phyloP scores from a whole-genome alignment of 1,284 basidiomycete species.

The Pseudozyma sp. region DNA sequence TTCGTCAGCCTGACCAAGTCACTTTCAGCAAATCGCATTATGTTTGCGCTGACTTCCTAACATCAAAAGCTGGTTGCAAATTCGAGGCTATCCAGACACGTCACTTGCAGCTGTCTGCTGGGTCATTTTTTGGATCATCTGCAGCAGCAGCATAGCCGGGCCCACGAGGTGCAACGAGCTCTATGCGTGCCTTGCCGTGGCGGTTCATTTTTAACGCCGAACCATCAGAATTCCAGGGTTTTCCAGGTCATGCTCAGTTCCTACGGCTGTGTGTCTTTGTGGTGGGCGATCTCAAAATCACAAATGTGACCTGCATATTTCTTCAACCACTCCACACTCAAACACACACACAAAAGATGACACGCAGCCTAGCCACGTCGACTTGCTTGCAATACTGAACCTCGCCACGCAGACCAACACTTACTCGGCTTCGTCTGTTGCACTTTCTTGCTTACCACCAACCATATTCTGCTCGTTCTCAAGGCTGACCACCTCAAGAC shows the following conservation, averaged over 20 bases:
- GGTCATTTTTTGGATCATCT: not conserved
- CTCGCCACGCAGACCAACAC: not conserved
- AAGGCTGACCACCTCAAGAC: not conserved
- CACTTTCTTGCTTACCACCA: not conserved
- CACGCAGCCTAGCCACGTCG: constrained; percentile 16
- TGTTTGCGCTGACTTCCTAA: not conserved
- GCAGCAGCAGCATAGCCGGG: too few species aligned
- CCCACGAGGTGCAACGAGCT: too few species aligned
- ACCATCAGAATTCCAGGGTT: constrained; percentile 1
- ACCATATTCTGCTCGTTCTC: not conserved
- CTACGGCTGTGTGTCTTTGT: not conserved
- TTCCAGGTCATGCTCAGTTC: not conserved
- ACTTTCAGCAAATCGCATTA: too few species aligned
- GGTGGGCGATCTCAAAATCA: not conserved
- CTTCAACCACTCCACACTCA: constrained; percentile 2
- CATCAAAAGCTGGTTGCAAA: not conserved
- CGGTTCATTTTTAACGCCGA: not conserved
- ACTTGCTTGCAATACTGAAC: not conserved
- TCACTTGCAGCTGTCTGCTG: constrained; percentile 14
- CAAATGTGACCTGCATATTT: constrained; percentile 13
- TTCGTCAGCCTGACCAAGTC: constrained; percentile 18
- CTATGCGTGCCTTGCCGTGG: too few species aligned
- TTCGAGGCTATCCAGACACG: constrained; percentile 8
- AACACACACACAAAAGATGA: not conserved
- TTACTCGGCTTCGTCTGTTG: not conserved